Base-by-base conservation (phyloP, 345 rosid genomes). In the Salix purpurea region DNA sequence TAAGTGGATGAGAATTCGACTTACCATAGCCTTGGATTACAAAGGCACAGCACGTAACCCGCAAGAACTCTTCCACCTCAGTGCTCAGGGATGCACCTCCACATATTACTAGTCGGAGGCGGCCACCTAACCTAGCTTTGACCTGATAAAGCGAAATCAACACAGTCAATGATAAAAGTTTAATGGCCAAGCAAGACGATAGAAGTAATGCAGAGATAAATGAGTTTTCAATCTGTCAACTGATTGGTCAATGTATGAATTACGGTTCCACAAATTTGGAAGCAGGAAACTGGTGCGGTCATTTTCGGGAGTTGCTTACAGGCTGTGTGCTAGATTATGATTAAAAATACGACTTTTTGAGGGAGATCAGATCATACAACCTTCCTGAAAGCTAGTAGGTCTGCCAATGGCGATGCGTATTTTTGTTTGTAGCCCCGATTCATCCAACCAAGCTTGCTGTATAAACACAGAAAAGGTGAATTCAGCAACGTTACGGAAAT, bases 351-450 rank as follows among this genome's bases (percentile, higher is more conserved):
- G 18, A 46, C 50, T 10, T 26, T 8, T 37, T 3, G 19, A 19
- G 71, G 56, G 50, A 79, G 34, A 64, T 18, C 32, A 50, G 24
- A 39, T n/a, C n/a, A n/a, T 32, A 8, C 4, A 69, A 95, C 99
- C 99, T 95, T 96, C 81, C 98, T 89, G 91, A 96, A 96, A 73
- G 98, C 99, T 74, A 96, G 79, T 46, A 96, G 85, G 85, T 96
- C 98, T 34, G 96, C 98, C 71, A 96, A 70, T 19, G 88, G 96
- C 40, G 98, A 96, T 71, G 99, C 97, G 12, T 86, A 73, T 73
- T 83, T 88, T 34, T 93, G 96, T 74, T 88, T 93, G 70, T 90
- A 92, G 44, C 99, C 99, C 32, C 58, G 78, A 76, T 96, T 91
- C 99, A 96, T 88, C 94, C 97, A 90, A 26, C 14, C n/a, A 65